Evolutionary conservation across 148 eudicot species (phyloP), one percentile per base, ranked within the genome.

Genomic region (Cornus kousa): DNA sequence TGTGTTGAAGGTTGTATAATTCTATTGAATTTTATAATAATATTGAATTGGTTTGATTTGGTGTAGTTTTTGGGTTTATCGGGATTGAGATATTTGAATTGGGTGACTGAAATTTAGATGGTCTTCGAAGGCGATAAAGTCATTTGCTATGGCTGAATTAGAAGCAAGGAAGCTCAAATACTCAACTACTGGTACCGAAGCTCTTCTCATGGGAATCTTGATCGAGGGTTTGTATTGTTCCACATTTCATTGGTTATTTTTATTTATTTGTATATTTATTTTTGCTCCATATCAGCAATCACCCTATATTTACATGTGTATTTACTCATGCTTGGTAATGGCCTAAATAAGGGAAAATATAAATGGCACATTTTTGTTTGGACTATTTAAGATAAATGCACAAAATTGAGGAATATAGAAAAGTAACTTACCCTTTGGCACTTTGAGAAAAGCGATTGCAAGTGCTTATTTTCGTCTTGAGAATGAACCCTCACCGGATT

Each of bases 161-260:
- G 96, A 94, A 88, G 92, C 97, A 77, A 85, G 93, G 83, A 93
- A 93, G 85, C 86, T 93, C 22, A 87, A 81, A 71, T 83, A 83
- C 74, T 78, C 89, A 28, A 80, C 74, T 33, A 88, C 87, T 17
- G 97, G 95, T 24, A 93, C 97, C 16, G 97, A 93, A 81, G 91
- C 93, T 76, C 82, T 93, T 80, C 89, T 93, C 62, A 85, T 90
- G 93, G 97, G 93, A 66, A 85, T 93, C 28, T 87, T 88, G 79
- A 80, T 85, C 13, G 97, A 91, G 79, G 95, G 97, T 93, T 77
- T 77, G 89, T 82, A 24, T 73, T 59, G 73, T 46, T 22, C n/a
- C 16, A 19, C 19, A 16, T 53, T 53, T 53, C 59, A 53, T 2
- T 53, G 16, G 59, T 48, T 48, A 3, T 35, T 35, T 43, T 3